Conservation (phyloP, 2,329 filamentous ascomycete species). For the Colletotrichum gloeosporioides region DNA sequence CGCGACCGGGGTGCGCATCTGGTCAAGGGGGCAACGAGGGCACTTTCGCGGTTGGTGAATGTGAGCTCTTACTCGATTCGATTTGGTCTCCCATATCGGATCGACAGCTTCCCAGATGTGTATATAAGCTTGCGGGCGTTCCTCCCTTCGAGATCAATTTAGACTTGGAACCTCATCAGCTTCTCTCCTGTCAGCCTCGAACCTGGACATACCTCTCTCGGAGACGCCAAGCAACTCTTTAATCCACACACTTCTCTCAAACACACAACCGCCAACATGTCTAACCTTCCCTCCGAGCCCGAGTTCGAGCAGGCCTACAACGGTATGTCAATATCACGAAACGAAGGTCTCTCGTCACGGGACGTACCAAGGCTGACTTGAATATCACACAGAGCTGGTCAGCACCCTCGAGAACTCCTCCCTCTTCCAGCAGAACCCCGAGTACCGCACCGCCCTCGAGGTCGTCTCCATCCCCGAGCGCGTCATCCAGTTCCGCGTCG, state of each 20-base stretch:
- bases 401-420: slow-evolving; percentile 93
- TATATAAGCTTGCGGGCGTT: slow-evolving; percentile 22
- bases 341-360: not conserved
- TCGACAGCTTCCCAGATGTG: not conserved
- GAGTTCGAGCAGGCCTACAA: slow-evolving; percentile 99
- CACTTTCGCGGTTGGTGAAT: slow-evolving; percentile 4
- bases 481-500: slow-evolving; percentile 94
- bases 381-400: slow-evolving; percentile 74
- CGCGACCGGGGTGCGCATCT: not conserved
- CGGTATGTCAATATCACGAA: slow-evolving; percentile 59
- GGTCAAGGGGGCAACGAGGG: not conserved
- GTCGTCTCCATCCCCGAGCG: slow-evolving; percentile 93
- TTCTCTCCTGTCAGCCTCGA: slow-evolving; percentile 1
- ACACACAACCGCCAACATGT: slow-evolving; percentile 59
- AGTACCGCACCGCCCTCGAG: slow-evolving; percentile 89
- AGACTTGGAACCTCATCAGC: slow-evolving; percentile 8
- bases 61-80: slow-evolving; percentile 17
- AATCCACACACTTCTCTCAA: not conserved
- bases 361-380: slow-evolving; percentile 23
- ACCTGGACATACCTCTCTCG: not conserved
- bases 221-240: not conserved
- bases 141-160: not conserved
- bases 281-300: slow-evolving; percentile 85
- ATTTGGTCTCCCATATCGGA: slow-evolving; percentile 10
- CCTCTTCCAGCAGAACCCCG: slow-evolving; percentile 92